phyloP scores from a whole-genome alignment of 257 asterid genomes.

The Rehmannia glutinosa region DNA sequence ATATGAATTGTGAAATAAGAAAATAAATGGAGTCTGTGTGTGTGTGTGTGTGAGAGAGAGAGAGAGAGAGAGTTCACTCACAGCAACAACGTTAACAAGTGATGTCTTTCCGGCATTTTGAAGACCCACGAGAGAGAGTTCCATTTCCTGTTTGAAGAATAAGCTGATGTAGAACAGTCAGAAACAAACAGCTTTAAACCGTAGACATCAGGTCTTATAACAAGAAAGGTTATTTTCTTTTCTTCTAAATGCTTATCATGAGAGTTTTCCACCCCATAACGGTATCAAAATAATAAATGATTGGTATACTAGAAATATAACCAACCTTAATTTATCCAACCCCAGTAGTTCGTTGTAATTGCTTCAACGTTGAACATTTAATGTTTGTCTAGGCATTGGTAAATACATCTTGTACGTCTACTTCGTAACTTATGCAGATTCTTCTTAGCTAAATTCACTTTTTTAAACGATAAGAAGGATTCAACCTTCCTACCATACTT shows the following conservation, averaged over 20 bases:
- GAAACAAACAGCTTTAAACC: background rate
- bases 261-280: background rate
- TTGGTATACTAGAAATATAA: background rate
- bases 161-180: constrained; percentile 40
- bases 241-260: background rate
- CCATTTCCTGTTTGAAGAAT: constrained; percentile 96
- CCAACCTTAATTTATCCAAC: background rate
- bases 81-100: constrained; percentile 82
- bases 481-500: too few species aligned
- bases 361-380: too few species aligned
- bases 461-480: too few species aligned
- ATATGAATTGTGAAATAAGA: constrained; percentile 8
- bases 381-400: too few species aligned
- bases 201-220: too few species aligned
- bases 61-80: constrained; percentile 34
- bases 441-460: too few species aligned
- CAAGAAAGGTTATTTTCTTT: background rate
- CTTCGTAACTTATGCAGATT: too few species aligned
- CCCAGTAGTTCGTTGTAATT: too few species aligned
- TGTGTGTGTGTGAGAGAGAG: too few species aligned
- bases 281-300: background rate
- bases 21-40: background rate
- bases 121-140: constrained; percentile 82
- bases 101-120: constrained; percentile 93
- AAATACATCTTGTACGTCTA: too few species aligned